Evolutionary conservation across 768 basidiomycete species (phyloP), one percentile per base, ranked within the genome.

Genomic region (Mycena floridula): DNA sequence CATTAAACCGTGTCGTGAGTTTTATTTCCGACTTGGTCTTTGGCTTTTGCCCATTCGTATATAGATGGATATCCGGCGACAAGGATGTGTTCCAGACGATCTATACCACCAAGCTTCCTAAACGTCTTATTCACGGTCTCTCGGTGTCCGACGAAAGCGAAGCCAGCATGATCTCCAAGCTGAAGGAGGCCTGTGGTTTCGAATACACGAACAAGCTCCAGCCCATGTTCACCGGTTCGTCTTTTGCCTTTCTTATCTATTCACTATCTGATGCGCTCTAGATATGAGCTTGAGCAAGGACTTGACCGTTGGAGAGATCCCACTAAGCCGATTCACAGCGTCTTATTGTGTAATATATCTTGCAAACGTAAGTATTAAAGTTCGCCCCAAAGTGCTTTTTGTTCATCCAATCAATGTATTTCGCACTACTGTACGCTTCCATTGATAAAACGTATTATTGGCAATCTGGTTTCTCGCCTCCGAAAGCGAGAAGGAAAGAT

Each of bases 81-180:
- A 96, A 96, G 70, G 95, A 99, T 53, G 90, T 98, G 11, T 99
- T 97, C 82, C 93, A 95, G 59, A 89, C 88, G n/a, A 97, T 95
- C 75, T 98, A 99, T 69, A 88, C 87, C 16, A 95, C 90, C 51
- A 94, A 91, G 63, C 67, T 98, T 18, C 89, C 89, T 26, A 89
- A 89, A 59, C 91, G 95, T 48, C 81, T 99, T 20, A 91, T 99
- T 54, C 83, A 89, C 53, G 81, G 81, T 15, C 81, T 88, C 3
- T 97, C 92, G 9, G 89, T 90, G 5, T 97, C 94, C 2, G 94
- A 97, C 54, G 95, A 99, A 64, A 87, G 85, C 38, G 95, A 99
- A 61, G 85, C 89, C 23, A 93, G 85, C 63, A 99, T 99, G 95
- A 96, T 97, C 54, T 86, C 90, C 42, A 97, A 96, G 65, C 65